Evolutionary conservation across 805 yeast genomes (phyloP), one percentile per base, ranked within the genome.

Genomic region (Ascoidea rubescens): DNA sequence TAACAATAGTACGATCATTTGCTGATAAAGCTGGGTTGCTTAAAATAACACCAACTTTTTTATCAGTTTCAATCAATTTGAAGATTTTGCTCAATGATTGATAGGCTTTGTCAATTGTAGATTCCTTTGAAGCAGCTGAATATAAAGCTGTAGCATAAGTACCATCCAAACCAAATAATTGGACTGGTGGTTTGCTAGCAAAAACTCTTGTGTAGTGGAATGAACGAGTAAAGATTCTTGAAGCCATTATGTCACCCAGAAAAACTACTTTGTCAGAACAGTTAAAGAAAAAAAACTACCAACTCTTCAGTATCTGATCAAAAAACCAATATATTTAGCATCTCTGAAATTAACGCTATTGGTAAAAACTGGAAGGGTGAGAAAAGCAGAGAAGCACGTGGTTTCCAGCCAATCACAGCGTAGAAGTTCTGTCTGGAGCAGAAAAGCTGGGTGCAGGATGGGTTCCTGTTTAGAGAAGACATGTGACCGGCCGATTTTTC

Each of bases 71-170:
- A 57, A 89, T 64, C 57, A 82, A 70, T 46, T 72, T 64, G 62
- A 73, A 66, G 60, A 93, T 68, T 58, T 78, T 69, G 59, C 67
- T 67, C 63, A 93, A 79, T 46, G 90, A 79, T 63, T 74, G 73
- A 28, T 45, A 61, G 76, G 90, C 82, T 57, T 81, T 70, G 59
- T 82, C 91, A 60, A 89, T 72, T 7, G 87, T 74, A 43, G 95
- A 78, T 60, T 80, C 80, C 75, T 87, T 84, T 59, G 84, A 84
- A 53, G 98, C 84, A 28, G 98, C 97, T 52, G 90, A 75, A 80
- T 82, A 91, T 62, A 93, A 78, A 50, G 99, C 96, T 54, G 88
- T 78, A 61, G 98, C 99, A 71, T 91, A 91, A 58, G 98, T 89
- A 66, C 98, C 99, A 61, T 90, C 97, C 60, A 91, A 73, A 58